A percentile compares a stretch with the other conserved stretches of the same genome.
These are phyloP conservation scores for Glarea lozoyensis DNA, from an alignment of 495 filamentous ascomycete species.

Conservation along the genomic window DNA sequence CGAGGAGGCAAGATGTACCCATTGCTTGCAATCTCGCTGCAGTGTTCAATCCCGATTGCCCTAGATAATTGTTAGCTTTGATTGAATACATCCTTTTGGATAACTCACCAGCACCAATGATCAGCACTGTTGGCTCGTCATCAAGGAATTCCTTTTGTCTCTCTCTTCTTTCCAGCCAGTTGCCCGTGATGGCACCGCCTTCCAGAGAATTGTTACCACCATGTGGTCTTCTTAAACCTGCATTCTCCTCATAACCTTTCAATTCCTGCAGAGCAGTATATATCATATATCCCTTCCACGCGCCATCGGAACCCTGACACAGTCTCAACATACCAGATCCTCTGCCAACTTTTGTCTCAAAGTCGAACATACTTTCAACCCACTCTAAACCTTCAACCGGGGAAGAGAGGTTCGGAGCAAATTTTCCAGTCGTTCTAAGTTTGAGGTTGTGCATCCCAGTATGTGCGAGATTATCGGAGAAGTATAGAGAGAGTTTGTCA, in stretches of 20 bases:
- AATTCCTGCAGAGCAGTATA: slow-evolving; percentile 45
- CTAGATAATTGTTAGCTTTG: slow-evolving; percentile 11
- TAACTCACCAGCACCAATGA: slow-evolving; percentile 35
- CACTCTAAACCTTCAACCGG: slow-evolving; percentile 2
- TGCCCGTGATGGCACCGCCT: slow-evolving; percentile 20
- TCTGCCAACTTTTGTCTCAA: slow-evolving; percentile 32
- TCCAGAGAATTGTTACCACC: slow-evolving; percentile 31
- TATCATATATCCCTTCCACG: slow-evolving; percentile 46
- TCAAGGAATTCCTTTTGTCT: slow-evolving; percentile 38
- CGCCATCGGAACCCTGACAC: slow-evolving; percentile 29
- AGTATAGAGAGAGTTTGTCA: slow-evolving; percentile 32
- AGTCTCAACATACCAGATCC: slow-evolving; percentile 42
- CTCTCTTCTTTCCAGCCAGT: slow-evolving; percentile 47
- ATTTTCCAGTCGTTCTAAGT: slow-evolving; percentile 30
- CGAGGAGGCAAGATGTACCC: slow-evolving; percentile 40
- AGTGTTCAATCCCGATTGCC: slow-evolving; percentile 38
- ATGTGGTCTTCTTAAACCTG: slow-evolving; percentile 33
- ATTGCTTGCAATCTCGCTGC: slow-evolving; percentile 57
- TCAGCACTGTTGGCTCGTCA: slow-evolving; percentile 46
- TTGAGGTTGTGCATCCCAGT: slow-evolving; percentile 22
- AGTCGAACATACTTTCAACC: slow-evolving; percentile 4
- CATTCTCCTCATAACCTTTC: slow-evolving; percentile 36
- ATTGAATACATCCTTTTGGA: background rate
- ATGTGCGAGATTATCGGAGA: slow-evolving; percentile 18
- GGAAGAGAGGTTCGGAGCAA: slow-evolving; percentile 1